Conservation (phyloP, 106 monocot genomes). For the Chionographis japonica region DNA sequence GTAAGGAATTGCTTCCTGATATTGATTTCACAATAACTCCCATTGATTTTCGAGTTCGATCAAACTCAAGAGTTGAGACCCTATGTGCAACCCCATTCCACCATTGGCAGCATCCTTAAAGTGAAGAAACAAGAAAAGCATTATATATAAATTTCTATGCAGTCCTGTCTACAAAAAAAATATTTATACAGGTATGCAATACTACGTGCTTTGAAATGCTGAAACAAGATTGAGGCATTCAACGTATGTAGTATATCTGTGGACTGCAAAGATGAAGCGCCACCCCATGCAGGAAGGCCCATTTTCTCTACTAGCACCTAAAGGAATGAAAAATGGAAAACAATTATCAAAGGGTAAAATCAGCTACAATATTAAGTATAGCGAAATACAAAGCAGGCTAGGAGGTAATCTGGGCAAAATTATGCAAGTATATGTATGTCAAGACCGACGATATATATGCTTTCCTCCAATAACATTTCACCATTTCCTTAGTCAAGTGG, state of each 20-base stretch:
- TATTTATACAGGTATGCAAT: background rate
- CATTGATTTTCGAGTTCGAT: constrained; percentile 93
- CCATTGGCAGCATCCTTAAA: constrained; percentile 72
- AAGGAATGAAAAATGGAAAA: background rate
- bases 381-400: no score
- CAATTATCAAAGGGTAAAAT: background rate
- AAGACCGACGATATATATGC: no score
- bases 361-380: no score
- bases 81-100: constrained; percentile 63
- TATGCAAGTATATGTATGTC: no score
- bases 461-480: no score
- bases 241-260: constrained; percentile 57
- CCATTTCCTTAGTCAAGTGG: no score
- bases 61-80: constrained; percentile 95
- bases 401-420: no score
- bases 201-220: background rate
- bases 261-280: constrained; percentile 21
- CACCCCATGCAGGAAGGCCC: constrained; percentile 51
- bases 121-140: background rate
- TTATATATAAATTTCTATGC: background rate
- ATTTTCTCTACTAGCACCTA: constrained; percentile 93
- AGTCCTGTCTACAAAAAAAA: background rate
- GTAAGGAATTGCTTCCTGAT: constrained; percentile 69
- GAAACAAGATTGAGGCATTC: background rate
- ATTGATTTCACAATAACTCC: constrained; percentile 85